phyloP scores from a whole-genome alignment of 2,329 filamentous ascomycete species.

The Hyphodiscus sp. region DNA sequence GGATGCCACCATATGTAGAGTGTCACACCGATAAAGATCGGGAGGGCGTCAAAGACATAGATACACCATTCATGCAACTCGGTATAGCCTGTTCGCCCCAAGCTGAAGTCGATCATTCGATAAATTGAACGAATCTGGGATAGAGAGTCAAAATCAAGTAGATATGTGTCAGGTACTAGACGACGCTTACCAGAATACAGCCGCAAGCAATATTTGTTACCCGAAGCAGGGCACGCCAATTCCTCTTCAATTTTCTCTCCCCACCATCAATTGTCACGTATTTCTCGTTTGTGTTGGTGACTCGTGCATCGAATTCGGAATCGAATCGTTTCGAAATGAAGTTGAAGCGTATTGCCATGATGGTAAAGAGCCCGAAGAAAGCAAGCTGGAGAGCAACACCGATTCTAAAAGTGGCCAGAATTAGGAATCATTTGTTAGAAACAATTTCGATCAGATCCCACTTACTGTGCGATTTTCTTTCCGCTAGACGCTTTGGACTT shows the following conservation, averaged over 20 bases:
- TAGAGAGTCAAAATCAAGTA: background rate
- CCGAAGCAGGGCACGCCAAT: conserved; percentile 30
- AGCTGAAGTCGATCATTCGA: conserved; percentile 22
- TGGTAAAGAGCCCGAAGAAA: conserved; percentile 40
- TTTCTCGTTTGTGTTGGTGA: conserved; percentile 14
- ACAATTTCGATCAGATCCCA: background rate
- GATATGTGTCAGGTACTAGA: background rate
- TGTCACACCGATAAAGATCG: conserved; percentile 17
- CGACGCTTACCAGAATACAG: conserved; percentile 27
- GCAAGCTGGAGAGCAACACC: conserved; percentile 39
- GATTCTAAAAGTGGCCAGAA: conserved; percentile 1
- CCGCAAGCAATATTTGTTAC: conserved; percentile 28
- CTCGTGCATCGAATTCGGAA: conserved; percentile 25
- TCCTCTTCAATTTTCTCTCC: conserved; percentile 21
- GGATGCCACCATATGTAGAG: conserved; percentile 31
- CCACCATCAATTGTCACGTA: conserved; percentile 21
- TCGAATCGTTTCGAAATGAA: conserved; percentile 37
- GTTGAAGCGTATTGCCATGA: conserved; percentile 41
- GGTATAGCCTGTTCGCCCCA: conserved; percentile 19
- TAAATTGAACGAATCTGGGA: conserved; percentile 21
- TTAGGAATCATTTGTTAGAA: background rate
- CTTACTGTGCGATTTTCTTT: conserved; percentile 32
- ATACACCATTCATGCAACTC: conserved; percentile 19
- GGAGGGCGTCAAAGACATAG: conserved; percentile 16
- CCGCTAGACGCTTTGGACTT: conserved; percentile 30